Evolutionary conservation across 768 basidiomycete species (phyloP), one percentile per base, ranked within the genome.

Genomic region (Punctularia strigosozonata): DNA sequence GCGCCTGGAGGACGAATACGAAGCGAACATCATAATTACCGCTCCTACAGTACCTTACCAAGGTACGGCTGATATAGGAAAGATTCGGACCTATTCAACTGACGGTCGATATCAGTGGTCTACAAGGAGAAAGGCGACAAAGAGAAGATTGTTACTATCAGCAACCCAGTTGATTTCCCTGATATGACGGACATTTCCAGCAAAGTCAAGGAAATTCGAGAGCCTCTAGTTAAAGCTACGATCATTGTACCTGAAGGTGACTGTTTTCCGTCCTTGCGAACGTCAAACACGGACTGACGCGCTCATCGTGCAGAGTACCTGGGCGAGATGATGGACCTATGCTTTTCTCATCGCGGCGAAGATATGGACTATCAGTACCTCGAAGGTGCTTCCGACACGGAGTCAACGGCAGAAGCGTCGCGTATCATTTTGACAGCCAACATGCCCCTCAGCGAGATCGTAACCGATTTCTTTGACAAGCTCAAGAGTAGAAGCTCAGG

Each of bases 101-200:
- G 26, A 28, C 15, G 15, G 26, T 8, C 39, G 25, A 34, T 25
- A 30, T 31, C 45, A 94, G 88, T 97, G 35, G 53, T 88, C 23
- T 86, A 82, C 60, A 71, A 64, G 46, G 76, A 79, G 43, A 66
- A 79, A 36, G n/a, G n/a, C n/a, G n/a, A n/a, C n/a, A 68, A 59
- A 13, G 73, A 75, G 45, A 41, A 38, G 18, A 52, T 50, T 3
- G 65, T 68, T 18, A 60, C 71, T 32, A 68, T 99, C 52, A 90
- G 90, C 57, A 97, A 95, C 56, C 94, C 95, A 14, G 87, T 85
- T 1, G 86, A 95, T 46, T 99, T 99, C 53, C 95, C 95, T 1
- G 92, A 98, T 38, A 66, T 72, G 13, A 61, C 68, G 14, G 84
- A 92, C 43, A 50, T 58, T 21, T 38, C 49, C 18, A 58, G 65